phyloP scores from a whole-genome alignment of 805 yeast species.

The Jamesozyma jinghongensis region DNA sequence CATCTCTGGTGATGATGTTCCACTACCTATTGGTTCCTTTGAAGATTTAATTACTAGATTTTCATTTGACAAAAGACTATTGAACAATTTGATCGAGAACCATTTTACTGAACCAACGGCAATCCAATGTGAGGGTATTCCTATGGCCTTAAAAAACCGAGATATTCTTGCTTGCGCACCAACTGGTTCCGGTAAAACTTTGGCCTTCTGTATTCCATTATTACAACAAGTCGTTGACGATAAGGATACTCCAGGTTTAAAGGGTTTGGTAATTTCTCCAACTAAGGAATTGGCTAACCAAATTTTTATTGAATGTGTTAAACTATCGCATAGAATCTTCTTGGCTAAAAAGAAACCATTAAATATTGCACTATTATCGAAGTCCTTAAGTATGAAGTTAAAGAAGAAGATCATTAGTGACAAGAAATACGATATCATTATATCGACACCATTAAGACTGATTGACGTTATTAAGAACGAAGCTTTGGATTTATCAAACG shows the following conservation, averaged over 20 bases:
- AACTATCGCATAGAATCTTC: conserved; percentile 36
- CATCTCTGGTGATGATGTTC: conserved; percentile 75
- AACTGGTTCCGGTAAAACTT: conserved; percentile 95
- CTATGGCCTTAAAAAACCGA: conserved; percentile 55
- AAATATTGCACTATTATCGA: conserved; percentile 56
- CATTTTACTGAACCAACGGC: conserved; percentile 85
- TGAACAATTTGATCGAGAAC: conserved; percentile 55
- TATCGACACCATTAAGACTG: conserved; percentile 82
- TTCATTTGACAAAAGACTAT: conserved; percentile 43
- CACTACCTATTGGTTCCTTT: conserved; percentile 87
- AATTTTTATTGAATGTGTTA: conserved; percentile 59
- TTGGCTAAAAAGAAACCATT: conserved; percentile 42
- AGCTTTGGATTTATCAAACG: conserved; percentile 48
- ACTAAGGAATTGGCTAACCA: conserved; percentile 91
- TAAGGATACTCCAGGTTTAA: conserved; percentile 37
- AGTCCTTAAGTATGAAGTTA: conserved; percentile 60
- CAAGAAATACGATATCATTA: conserved; percentile 66
- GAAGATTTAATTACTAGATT: conserved; percentile 68
- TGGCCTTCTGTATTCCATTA: conserved; percentile 80
- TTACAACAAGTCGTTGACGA: conserved; percentile 34
- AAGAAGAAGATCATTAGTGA: conserved; percentile 49
- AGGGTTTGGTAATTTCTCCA: conserved; percentile 81
- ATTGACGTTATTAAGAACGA: conserved; percentile 66
- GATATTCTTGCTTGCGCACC: conserved; percentile 94
- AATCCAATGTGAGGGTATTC: conserved; percentile 85